Percentiles rank a stretch among this genome's conserved stretches.
Evolutionary conservation across 2,329 filamentous ascomycete genomes (phyloP).

Genomic region (Blumeriella jaapii): DNA sequence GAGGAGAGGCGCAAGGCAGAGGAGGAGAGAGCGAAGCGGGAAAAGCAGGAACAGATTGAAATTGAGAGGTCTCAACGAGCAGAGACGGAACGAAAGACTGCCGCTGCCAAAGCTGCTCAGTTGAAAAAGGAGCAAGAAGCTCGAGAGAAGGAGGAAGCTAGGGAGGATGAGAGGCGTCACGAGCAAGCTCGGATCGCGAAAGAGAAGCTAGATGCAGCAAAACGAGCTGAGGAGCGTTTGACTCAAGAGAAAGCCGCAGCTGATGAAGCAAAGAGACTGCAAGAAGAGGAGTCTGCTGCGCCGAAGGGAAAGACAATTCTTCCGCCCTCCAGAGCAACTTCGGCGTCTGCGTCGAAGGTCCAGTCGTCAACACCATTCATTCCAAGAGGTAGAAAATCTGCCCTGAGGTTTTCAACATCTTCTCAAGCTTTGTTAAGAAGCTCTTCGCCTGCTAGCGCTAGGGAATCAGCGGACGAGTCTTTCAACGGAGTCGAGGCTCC

Average conservation of each 20-base stretch:
- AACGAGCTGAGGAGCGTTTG: conserved; percentile 6
- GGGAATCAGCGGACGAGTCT: conserved; percentile 9
- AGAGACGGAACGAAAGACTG: conserved; percentile 12
- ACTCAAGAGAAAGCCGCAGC: conserved; percentile 11
- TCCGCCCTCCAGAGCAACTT: conserved; percentile 6
- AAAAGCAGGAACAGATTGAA: conserved; percentile 12
- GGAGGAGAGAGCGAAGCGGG: conserved; percentile 7
- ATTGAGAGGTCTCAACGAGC: conserved; percentile 7
- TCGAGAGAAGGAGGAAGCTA: conserved; percentile 8
- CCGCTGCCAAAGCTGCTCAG: conserved; percentile 11
- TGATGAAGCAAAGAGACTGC: conserved; percentile 3
- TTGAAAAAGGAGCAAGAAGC: conserved; percentile 12
- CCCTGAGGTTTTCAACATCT: conserved; percentile 14
- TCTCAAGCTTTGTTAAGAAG: conserved; percentile 14
- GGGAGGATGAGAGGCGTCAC: conserved; percentile 7
- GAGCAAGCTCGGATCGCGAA: conserved; percentile 11
- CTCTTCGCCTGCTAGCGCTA: conserved; percentile 14
- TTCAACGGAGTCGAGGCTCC: conserved; percentile 15
- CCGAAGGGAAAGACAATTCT: conserved; percentile 6
- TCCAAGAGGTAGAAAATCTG: conserved; percentile 19
- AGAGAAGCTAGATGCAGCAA: conserved; percentile 13
- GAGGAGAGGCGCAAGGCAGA: conserved; percentile 13
- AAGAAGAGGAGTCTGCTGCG: conserved; percentile 2
- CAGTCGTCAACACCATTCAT: conserved; percentile 21
- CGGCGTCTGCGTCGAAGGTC: conserved; percentile 2